A percentile compares a stretch with the other conserved stretches of the same genome.
Conservation (phyloP, 2,329 filamentous ascomycete genomes). For the Fusarium algeriense region DNA sequence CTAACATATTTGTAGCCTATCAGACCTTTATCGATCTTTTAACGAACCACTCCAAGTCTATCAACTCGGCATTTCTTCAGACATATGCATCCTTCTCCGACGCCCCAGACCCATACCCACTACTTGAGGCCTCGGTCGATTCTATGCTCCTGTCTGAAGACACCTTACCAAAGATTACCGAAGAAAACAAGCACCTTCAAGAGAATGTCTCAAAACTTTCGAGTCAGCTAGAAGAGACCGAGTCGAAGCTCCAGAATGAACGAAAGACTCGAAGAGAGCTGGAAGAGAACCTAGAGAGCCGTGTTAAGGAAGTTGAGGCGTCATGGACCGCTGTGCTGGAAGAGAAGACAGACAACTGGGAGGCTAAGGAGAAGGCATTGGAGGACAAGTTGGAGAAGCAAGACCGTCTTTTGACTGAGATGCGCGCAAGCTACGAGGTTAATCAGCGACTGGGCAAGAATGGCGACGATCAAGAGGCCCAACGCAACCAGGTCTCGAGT, state of each 20-base stretch:
- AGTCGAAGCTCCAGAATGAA: conserved; percentile 84
- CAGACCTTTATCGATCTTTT: conserved; percentile 97
- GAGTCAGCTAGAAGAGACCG: conserved; percentile 83
- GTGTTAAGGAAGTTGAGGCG: conserved; percentile 88
- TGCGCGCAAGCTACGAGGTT: conserved; percentile 97
- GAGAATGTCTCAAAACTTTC: conserved; percentile 81
- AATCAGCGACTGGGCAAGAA: conserved; percentile 86
- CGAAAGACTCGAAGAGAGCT: conserved; percentile 77
- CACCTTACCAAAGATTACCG: conserved; percentile 87
- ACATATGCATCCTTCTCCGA: conserved; percentile 94
- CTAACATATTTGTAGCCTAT: conserved; percentile 73
- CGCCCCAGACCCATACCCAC: conserved; percentile 93
- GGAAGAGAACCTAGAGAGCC: conserved; percentile 80
- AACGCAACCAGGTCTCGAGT: conserved; percentile 76
- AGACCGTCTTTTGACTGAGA: conserved; percentile 89
- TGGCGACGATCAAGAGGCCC: conserved; percentile 70
- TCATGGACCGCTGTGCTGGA: conserved; percentile 91
- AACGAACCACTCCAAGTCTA: conserved; percentile 94
- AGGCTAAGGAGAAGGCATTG: conserved; percentile 87
- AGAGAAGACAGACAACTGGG: conserved; percentile 97
- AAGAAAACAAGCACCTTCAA: conserved; percentile 90
- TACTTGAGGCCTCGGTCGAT: conserved; percentile 96
- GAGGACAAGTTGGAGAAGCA: conserved; percentile 97
- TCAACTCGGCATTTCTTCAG: conserved; percentile 92
- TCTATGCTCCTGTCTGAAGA: conserved; percentile 93